These are phyloP conservation scores for Corylus americana DNA, from an alignment of 306 rosid species.

Conservation along the genomic window DNA sequence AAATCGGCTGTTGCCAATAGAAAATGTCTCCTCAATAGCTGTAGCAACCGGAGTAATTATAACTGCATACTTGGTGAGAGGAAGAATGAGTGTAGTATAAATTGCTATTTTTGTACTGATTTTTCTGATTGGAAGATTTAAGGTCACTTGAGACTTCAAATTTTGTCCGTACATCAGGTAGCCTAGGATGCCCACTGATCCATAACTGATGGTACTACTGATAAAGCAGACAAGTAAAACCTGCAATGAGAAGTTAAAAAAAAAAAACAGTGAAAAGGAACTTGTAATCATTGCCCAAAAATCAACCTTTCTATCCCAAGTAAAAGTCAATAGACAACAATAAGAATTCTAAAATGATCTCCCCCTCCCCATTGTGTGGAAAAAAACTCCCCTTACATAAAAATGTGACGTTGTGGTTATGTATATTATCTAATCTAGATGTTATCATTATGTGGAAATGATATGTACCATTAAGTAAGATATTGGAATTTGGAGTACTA, in stretches of 20 bases:
- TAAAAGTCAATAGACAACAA: not conserved
- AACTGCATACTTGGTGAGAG: slow-evolving; percentile 66
- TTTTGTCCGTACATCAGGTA: slow-evolving; percentile 61
- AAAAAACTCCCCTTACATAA: too few relatives aligned
- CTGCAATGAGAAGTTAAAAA: slow-evolving; percentile 35
- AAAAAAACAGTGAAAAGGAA: not conserved
- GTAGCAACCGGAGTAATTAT: slow-evolving; percentile 52
- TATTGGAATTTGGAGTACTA: not conserved
- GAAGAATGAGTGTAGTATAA: slow-evolving; percentile 57
- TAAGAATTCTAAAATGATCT: not conserved
- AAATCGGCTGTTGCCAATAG: slow-evolving; percentile 2
- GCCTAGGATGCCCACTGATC: slow-evolving; percentile 55
- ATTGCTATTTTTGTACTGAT: slow-evolving; percentile 57
- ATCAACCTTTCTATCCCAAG: not conserved
- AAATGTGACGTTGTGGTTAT: too few relatives aligned
- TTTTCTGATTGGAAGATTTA: slow-evolving; percentile 56
- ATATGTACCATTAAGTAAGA: too few relatives aligned
- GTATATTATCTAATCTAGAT: too few relatives aligned
- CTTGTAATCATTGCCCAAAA: not conserved
- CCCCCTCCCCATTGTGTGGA: not conserved
- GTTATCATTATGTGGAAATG: too few relatives aligned
- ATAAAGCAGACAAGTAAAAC: slow-evolving; percentile 58
- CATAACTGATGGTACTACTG: slow-evolving; percentile 50
- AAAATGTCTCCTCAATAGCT: slow-evolving; percentile 50
- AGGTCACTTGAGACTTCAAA: slow-evolving; percentile 55